Percentiles rank a stretch among this genome's conserved stretches.
phyloP scores from a whole-genome alignment of 768 basidiomycete genomes.

The Solioccasus polychromus region DNA sequence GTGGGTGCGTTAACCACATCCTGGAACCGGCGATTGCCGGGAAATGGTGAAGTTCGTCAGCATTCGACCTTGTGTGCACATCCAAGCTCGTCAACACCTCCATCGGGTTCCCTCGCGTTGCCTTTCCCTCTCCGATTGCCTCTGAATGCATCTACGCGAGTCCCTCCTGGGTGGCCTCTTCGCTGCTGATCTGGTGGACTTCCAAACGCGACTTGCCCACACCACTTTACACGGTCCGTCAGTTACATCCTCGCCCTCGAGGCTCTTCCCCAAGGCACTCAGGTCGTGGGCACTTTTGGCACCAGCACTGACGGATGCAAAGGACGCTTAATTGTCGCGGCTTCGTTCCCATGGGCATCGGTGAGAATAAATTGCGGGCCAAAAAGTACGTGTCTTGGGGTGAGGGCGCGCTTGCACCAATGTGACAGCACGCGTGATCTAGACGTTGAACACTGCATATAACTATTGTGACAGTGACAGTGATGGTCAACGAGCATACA shows the following conservation, averaged over 20 bases:
- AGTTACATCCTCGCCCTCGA: conserved; percentile 75
- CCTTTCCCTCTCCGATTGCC: conserved; percentile 92
- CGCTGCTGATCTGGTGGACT: conserved; percentile 90
- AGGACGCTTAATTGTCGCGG: conserved; percentile 78
- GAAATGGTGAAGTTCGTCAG: too few species aligned
- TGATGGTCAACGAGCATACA: conserved; percentile 83
- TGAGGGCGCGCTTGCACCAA: conserved; percentile 13
- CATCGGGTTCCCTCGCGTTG: too few species aligned
- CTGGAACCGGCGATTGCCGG: too few species aligned
- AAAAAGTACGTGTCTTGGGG: conserved; percentile 52
- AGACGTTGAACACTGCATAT: conserved; percentile 82
- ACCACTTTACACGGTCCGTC: conserved; percentile 85
- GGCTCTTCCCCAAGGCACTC: conserved; percentile 79
- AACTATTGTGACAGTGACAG: conserved; percentile 66
- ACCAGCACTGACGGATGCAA: conserved; percentile 30
- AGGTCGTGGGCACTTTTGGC: conserved; percentile 40
- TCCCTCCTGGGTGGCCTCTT: conserved; percentile 84
- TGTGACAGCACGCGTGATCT: conserved; percentile 50
- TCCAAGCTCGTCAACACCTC: too few species aligned
- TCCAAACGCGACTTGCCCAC: conserved; percentile 82
- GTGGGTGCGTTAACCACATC: too few species aligned
- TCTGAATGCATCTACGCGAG: conserved; percentile 84
- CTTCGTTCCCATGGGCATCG: conserved; percentile 88
- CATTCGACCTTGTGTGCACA: too few species aligned
- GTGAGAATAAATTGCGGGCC: conserved; percentile 62